Conservation (phyloP, 1,284 basidiomycete species). For the Microbotryum lychnidis-dioicae region DNA sequence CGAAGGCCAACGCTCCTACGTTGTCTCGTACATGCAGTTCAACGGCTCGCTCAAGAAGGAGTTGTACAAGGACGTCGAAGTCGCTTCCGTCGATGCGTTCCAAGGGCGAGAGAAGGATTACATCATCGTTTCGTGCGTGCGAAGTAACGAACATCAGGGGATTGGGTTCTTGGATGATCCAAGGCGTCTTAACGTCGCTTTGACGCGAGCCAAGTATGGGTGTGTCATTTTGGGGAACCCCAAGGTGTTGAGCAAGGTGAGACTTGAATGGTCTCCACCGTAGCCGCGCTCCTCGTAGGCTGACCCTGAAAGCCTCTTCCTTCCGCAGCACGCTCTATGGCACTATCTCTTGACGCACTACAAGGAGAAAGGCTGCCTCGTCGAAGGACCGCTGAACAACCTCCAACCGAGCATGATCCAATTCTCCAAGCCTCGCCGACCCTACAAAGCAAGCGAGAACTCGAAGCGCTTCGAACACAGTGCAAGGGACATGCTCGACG, state of each 20-base stretch:
- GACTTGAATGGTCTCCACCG: conserved; percentile 29
- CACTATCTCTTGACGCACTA: conserved; percentile 96
- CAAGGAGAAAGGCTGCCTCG: conserved; percentile 89
- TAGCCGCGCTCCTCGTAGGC: not conserved
- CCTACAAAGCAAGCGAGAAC: conserved; percentile 38
- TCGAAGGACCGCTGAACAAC: conserved; percentile 94
- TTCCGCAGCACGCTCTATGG: conserved; percentile 83
- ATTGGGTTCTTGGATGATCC: conserved; percentile 99
- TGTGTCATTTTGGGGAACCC: conserved; percentile 97
- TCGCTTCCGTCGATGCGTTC: conserved; percentile 98
- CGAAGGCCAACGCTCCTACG: conserved; percentile 97
- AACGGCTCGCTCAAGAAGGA: conserved; percentile 98
- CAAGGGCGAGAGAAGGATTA: conserved; percentile 99
- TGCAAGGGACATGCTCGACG: conserved; percentile 29
- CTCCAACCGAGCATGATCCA: conserved; percentile 98
- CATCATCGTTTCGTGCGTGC: conserved; percentile 96
- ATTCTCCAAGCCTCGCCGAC: conserved; percentile 87
- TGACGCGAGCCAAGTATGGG: conserved; percentile 95
- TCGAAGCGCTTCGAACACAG: conserved; percentile 34
- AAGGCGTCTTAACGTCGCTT: conserved; percentile 87
- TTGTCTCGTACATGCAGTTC: conserved; percentile 99
- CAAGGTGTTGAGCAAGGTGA: conserved; percentile 94
- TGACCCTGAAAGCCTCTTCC: conserved; percentile 10
- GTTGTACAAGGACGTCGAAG: conserved; percentile 97
- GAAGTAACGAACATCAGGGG: conserved; percentile 98